Conservation (phyloP, 306 rosid species). For the Lathyrus tuberosus region DNA sequence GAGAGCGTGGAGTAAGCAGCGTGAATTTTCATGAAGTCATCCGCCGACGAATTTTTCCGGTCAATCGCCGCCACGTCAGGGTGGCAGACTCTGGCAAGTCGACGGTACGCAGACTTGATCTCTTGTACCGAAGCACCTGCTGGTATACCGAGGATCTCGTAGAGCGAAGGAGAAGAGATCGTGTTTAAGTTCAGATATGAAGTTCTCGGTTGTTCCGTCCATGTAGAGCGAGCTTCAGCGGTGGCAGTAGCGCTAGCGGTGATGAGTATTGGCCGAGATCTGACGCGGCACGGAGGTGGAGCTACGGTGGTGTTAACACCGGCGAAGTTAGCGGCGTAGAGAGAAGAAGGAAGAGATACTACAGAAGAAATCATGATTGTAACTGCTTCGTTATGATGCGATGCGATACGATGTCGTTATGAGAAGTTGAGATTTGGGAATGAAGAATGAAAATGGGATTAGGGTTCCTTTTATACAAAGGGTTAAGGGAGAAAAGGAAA, state of each 20-base stretch:
- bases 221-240: conserved; percentile 46
- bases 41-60: conserved; percentile 65
- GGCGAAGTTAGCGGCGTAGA: conserved; percentile 30
- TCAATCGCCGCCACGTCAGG: conserved; percentile 79
- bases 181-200: conserved; percentile 36
- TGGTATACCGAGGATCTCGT: conserved; percentile 76
- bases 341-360: not conserved
- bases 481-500: not conserved
- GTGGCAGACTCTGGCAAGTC: conserved; percentile 74
- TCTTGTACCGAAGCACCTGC: conserved; percentile 73
- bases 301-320: not conserved
- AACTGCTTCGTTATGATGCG: not conserved
- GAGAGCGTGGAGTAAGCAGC: conserved; percentile 86
- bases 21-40: conserved; percentile 75
- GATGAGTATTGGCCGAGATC: conserved; percentile 34
- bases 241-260: conserved; percentile 46
- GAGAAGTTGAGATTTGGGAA: conserved; percentile 16
- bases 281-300: conserved; percentile 24
- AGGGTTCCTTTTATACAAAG: conserved; percentile 27
- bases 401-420: not conserved
- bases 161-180: conserved; percentile 51
- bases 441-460: not conserved
- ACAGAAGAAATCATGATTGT: conserved; percentile 35
- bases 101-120: conserved; percentile 81
- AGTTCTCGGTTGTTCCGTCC: conserved; percentile 47